Percentiles rank a stretch among this genome's conserved stretches.
Conservation (phyloP, 768 basidiomycete genomes). For the Mycena maculata region DNA sequence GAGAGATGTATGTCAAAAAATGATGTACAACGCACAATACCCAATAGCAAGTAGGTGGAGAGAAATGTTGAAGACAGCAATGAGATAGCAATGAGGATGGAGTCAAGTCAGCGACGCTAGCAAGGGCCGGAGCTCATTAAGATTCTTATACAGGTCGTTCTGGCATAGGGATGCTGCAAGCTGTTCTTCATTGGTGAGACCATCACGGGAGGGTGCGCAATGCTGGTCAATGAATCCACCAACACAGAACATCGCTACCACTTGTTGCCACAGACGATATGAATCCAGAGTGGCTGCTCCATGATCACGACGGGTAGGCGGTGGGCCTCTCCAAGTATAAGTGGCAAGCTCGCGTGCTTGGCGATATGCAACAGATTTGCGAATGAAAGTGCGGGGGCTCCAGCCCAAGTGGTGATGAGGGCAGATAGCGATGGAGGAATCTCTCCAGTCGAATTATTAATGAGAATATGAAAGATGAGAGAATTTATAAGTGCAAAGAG, state of each 20-base stretch:
- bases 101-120: no score
- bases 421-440: not conserved
- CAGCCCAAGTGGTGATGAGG: not conserved
- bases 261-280: not conserved
- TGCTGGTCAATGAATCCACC: not conserved
- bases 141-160: not conserved
- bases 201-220: not conserved
- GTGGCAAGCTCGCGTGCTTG: not conserved
- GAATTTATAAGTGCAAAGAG: not conserved
- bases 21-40: no score
- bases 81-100: no score
- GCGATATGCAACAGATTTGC: not conserved
- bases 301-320: not conserved
- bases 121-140: no score
- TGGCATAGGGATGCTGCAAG: not conserved
- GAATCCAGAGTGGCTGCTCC: not conserved
- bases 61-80: no score
- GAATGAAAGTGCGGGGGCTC: not conserved
- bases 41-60: no score
- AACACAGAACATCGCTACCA: not conserved
- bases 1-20: no score
- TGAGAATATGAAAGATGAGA: not conserved
- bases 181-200: not conserved
- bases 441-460: not conserved
- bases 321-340: not conserved